Percentiles rank a stretch among this genome's conserved stretches.
These are phyloP conservation scores for Chlorencoelia australis DNA, from an alignment of 2,329 filamentous ascomycete genomes.

Conservation along the genomic window DNA sequence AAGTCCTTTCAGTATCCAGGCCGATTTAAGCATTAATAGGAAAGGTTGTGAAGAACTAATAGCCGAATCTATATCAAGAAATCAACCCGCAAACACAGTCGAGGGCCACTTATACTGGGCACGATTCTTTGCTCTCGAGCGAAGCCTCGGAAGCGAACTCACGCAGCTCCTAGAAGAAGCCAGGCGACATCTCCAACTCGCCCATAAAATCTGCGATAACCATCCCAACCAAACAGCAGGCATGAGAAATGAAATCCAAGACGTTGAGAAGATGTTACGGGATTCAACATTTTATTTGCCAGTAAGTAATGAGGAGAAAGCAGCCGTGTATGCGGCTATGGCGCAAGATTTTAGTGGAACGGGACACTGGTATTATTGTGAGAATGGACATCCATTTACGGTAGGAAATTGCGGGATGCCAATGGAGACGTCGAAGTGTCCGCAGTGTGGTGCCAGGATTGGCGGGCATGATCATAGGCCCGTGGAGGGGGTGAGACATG, in stretches of 20 bases:
- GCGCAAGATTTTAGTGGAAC: constrained; percentile 37
- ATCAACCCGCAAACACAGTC: constrained; percentile 12
- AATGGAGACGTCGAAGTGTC: constrained; percentile 50
- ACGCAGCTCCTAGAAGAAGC: constrained; percentile 15
- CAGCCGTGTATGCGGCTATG: constrained; percentile 42
- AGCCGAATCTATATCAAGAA: constrained; percentile 13
- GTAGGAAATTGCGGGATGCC: constrained; percentile 58
- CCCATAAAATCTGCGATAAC: constrained; percentile 14
- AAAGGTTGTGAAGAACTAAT: constrained; percentile 19
- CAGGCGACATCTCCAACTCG: constrained; percentile 12
- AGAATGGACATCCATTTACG: constrained; percentile 49
- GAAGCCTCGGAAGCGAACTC: constrained; percentile 12
- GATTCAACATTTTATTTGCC: constrained; percentile 37
- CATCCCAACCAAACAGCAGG: constrained; percentile 17
- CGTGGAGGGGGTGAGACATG: constrained; percentile 40
- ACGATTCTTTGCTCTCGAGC: constrained; percentile 17
- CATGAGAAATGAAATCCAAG: constrained; percentile 33
- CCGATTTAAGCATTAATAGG: constrained; percentile 18
- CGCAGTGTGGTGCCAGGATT: constrained; percentile 47
- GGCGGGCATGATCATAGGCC: constrained; percentile 43
- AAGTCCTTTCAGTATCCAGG: constrained; percentile 7
- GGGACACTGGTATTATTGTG: constrained; percentile 53
- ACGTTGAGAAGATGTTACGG: constrained; percentile 35
- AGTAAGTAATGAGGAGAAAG: constrained; percentile 42
- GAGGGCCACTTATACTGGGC: constrained; percentile 20